A percentile compares a stretch with the other conserved stretches of the same genome.
phyloP scores from a whole-genome alignment of 2,329 filamentous ascomycete genomes.

The Colletotrichum australisinense region DNA sequence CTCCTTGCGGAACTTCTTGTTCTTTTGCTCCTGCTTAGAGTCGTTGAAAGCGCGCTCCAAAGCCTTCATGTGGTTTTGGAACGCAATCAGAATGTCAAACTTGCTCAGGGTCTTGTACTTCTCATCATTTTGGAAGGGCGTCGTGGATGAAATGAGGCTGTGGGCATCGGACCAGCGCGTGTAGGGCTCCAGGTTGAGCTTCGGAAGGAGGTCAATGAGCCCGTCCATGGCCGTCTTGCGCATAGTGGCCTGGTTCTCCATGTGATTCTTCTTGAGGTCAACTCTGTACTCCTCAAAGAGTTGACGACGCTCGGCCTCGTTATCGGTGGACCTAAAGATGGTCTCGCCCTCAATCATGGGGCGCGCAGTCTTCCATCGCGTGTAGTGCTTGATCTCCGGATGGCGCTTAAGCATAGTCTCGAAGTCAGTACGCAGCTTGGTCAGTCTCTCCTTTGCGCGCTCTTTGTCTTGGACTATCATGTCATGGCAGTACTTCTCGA shows the following conservation, averaged over 20 bases:
- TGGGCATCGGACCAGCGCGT: constrained; percentile 95
- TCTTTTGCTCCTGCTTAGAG: constrained; percentile 87
- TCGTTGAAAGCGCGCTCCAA: constrained; percentile 94
- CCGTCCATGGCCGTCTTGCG: constrained; percentile 88
- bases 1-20: constrained; percentile 81
- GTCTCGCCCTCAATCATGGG: constrained; percentile 96
- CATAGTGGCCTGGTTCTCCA: constrained; percentile 77
- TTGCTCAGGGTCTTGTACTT: constrained; percentile 89
- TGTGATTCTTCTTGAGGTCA: constrained; percentile 83
- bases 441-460: constrained; percentile 89
- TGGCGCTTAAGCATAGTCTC: constrained; percentile 95
- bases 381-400: constrained; percentile 96
- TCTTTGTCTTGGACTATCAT: constrained; percentile 93
- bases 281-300: constrained; percentile 94
- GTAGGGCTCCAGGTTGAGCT: constrained; percentile 88
- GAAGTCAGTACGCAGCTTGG: constrained; percentile 94
- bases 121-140: constrained; percentile 81
- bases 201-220: constrained; percentile 80
- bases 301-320: constrained; percentile 87
- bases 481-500: constrained; percentile 95
- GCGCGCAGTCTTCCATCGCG: constrained; percentile 94
- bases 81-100: constrained; percentile 90
- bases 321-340: constrained; percentile 90
- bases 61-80: constrained; percentile 94
- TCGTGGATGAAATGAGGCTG: constrained; percentile 80